Evolutionary conservation across 2,329 filamentous ascomycete genomes (phyloP).

Genomic region (Lachnellula subtilissima): DNA sequence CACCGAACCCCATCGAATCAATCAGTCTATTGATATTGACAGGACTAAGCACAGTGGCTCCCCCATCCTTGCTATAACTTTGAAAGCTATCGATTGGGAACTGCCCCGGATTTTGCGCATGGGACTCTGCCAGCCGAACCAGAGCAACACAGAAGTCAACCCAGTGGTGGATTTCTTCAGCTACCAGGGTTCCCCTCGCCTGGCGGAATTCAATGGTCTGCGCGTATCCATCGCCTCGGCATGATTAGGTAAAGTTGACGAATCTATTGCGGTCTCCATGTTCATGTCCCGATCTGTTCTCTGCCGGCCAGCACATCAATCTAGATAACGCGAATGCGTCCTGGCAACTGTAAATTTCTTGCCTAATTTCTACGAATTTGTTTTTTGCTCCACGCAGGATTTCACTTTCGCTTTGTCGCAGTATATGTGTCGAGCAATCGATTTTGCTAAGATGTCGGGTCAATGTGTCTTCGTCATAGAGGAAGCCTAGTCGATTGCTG

Average conservation of each 20-base stretch:
- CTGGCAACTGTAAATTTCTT: not conserved
- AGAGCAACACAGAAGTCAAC: slow-evolving; percentile 24
- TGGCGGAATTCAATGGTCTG: slow-evolving; percentile 25
- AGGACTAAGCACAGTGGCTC: not conserved
- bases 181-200: slow-evolving; percentile 16
- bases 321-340: not conserved
- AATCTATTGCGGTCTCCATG: slow-evolving; percentile 11
- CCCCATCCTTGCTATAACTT: not conserved
- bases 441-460: not conserved
- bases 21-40: slow-evolving; percentile 16
- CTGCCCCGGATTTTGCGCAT: slow-evolving; percentile 7
- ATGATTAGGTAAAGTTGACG: slow-evolving; percentile 17
- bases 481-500: slow-evolving; percentile 20
- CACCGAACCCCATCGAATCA: slow-evolving; percentile 12
- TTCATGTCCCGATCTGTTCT: too few species aligned
- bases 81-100: slow-evolving; percentile 14
- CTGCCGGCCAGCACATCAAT: slow-evolving; percentile 12
- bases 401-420: not conserved
- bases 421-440: slow-evolving; percentile 1
- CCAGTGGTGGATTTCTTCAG: slow-evolving; percentile 18
- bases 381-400: not conserved
- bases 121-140: slow-evolving; percentile 17
- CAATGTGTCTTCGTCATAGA: not conserved
- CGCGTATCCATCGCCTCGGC: slow-evolving; percentile 1
- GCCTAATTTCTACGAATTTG: not conserved